These are phyloP conservation scores for Paracamarosporium sp. DNA, from an alignment of 2,329 filamentous ascomycete genomes.

Conservation along the genomic window DNA sequence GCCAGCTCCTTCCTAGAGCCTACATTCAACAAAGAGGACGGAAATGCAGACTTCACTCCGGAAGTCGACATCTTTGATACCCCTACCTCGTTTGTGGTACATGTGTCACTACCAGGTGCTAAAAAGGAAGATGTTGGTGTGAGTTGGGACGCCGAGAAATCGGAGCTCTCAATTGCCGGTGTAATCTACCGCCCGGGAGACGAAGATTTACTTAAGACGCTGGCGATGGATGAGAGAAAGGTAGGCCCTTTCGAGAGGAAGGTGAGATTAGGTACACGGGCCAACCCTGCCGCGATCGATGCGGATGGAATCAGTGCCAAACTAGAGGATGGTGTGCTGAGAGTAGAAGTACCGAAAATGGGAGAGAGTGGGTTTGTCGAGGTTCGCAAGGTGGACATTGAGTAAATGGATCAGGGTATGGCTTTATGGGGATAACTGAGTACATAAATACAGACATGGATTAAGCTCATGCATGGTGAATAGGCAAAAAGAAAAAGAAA, in stretches of 20 bases:
- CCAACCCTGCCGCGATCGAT: conserved; percentile 68
- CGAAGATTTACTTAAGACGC: conserved; percentile 69
- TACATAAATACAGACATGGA: not conserved
- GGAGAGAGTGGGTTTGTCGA: conserved; percentile 67
- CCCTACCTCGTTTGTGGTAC: conserved; percentile 66
- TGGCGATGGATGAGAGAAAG: conserved; percentile 71
- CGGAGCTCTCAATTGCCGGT: conserved; percentile 71
- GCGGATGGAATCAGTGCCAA: conserved; percentile 73
- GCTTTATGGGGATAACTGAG: not conserved
- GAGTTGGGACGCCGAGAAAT: conserved; percentile 75
- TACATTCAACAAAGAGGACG: conserved; percentile 21
- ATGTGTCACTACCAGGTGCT: conserved; percentile 77
- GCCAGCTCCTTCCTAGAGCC: conserved; percentile 47
- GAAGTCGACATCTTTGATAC: conserved; percentile 80
- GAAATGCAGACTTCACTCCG: conserved; percentile 60
- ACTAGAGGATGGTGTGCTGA: conserved; percentile 78
- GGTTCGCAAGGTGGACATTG: conserved; percentile 60
- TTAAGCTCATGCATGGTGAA: too few relatives aligned
- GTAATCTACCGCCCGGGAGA: conserved; percentile 75
- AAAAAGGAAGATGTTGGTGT: conserved; percentile 80
- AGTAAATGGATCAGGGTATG: conserved; percentile 31
- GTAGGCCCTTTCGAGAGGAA: conserved; percentile 78
- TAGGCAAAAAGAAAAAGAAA: too few relatives aligned
- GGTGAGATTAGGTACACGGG: conserved; percentile 64
- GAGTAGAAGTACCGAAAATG: conserved; percentile 78